Evolutionary conservation across 2,329 filamentous ascomycete species (phyloP), one percentile per base, ranked within the genome.

Genomic region (Fusarium subtropicale): DNA sequence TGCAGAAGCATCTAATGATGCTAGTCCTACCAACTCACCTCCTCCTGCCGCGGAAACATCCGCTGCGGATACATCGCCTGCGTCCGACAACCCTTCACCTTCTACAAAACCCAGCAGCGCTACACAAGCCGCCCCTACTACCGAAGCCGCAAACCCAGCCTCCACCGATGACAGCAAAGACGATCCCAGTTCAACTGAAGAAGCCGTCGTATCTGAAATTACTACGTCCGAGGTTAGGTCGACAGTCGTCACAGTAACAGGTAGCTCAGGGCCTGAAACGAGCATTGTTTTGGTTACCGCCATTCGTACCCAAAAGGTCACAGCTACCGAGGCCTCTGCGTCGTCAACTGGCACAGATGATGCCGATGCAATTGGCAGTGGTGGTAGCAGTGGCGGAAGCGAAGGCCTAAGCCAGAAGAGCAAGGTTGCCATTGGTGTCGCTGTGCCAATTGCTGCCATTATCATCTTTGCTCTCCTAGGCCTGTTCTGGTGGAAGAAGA

Each of bases 351-450:
- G 74, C 12, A 74, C 78, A 7, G 62, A 77, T 4, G 66, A 76
- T 15, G 66, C 77, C 4, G 76, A 78, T 9, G 60, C 77, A 8
- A 71, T 76, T 60, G 69, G 74, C 54, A 71, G 74, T 1, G 47
- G 52, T 20, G 44, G 38, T 15, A 50, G 36, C 28, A 41, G 61
- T 15, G 73, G 77, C 9, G 68, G 73, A 12, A 86, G 87, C 3
- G 46, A 87, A 6, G 66, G 66, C n/a, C 81, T 94, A 10, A 82
- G 78, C 70, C 85, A 86, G 48, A 85, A 86, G 34, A 91, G 91
- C 48, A 94, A 88, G 72, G 97, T 97, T 66, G 95, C 96, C 10
- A 90, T 98, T 52, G 95, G 94, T 5, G 96, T 99, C 1, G 93
- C 97, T 8, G 92, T 98, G 3, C 96, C 96, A 7, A 95, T 99